Conservation (phyloP, 305 asterid genomes). For the Fraxinus paxiana region DNA sequence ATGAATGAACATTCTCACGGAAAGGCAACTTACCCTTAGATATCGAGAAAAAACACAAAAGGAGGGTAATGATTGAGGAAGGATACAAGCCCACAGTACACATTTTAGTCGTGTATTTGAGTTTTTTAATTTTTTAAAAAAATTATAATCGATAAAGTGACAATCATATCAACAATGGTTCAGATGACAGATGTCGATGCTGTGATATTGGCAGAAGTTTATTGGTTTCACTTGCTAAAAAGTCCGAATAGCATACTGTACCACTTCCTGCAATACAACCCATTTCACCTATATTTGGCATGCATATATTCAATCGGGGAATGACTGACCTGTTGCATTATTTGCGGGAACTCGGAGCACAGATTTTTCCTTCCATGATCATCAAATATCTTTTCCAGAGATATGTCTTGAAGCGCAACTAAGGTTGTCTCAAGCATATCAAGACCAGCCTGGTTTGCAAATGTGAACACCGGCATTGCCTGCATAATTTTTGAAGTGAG, state of each 20-base stretch:
- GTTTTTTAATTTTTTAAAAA: no score
- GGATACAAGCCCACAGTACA: neutral
- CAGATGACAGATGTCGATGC: neutral
- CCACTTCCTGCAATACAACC: neutral
- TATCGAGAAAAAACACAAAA: neutral
- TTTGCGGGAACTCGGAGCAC: conserved; percentile 80
- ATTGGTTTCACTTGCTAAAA: neutral
- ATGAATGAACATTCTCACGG: neutral
- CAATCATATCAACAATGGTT: neutral
- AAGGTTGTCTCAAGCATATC: conserved; percentile 97
- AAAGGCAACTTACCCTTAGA: neutral
- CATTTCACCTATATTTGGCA: neutral
- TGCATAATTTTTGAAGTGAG: conserved; percentile 27
- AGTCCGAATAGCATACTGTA: neutral
- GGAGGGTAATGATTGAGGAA: neutral
- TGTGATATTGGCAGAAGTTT: neutral
- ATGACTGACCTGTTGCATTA: conserved; percentile 76
- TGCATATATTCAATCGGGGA: neutral
- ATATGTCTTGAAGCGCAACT: conserved; percentile 87
- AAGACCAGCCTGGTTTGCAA: conserved; percentile 94
- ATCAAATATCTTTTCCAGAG: conserved; percentile 84
- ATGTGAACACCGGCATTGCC: conserved; percentile 91
- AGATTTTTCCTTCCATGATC: conserved; percentile 85
- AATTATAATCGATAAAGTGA: neutral
- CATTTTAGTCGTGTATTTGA: neutral